Evolutionary conservation across 2,329 filamentous ascomycete genomes (phyloP), one percentile per base, ranked within the genome.

Genomic region (Paracamarosporium sp.): DNA sequence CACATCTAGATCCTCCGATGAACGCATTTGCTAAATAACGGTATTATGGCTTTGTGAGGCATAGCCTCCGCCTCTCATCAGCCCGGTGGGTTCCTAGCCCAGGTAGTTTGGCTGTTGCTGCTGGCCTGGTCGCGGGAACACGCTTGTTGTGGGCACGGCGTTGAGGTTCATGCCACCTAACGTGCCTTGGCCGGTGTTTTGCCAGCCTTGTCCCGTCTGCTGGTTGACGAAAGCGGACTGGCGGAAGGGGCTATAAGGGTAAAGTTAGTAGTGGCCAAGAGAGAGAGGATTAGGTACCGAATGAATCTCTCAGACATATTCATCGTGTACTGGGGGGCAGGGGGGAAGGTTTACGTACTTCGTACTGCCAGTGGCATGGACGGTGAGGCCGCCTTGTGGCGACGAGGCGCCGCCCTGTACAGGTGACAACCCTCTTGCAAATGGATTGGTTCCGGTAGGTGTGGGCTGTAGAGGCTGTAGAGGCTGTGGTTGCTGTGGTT

Each of bases 201-300:
- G 85, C 75, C 97, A 93, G 92, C 95, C 98, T 1, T 92, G 92
- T 76, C 91, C 84, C 0, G 93, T 96, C 61, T 88, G 84, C 70
- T 96, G 93, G 71, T 96, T 95, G 51, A 96, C 89, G 75, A 97
- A 96, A 4, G 89, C 88, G 44, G 90, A 92, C 72, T 98, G 93
- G 15, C 95, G 86, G 84, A 98, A 98, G 0, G 95, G 95, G n/a
- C 36, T 40, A n/a, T n/a, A n/a, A n/a, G n/a, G 36, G n/a, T 40
- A 40, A 4, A 40, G 70, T 51, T 28, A 41, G 48, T 20, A 35
- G 24, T 15, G 4, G n/a, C 17, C 20, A 11, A 8, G 5, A 30
- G 30, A 8, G 2, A 30, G 5, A 3, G 15, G 5, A 17, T 9
- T 31, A 31, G 30, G 30, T 31, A 30, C 13, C 2, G 15, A 9